Base-by-base conservation (phyloP, 495 filamentous ascomycete species). In the Daldinia concentrica region DNA sequence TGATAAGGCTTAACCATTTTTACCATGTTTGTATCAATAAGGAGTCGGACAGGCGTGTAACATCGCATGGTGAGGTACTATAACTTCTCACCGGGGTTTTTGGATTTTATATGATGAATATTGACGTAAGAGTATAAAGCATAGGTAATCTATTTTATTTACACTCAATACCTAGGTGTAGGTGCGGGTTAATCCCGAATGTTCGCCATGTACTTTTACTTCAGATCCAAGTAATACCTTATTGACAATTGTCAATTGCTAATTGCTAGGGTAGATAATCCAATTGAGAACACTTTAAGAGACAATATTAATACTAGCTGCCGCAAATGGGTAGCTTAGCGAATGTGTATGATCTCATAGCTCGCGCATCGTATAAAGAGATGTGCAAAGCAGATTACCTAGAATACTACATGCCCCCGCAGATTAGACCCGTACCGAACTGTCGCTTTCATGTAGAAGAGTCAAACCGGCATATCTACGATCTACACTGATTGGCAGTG, bases 401-500 rank as follows among this genome's bases (percentile, higher is more conserved):
- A 22, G 43, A 48, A 22, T 22, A 9, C 43, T 11, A 11, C 43
- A 48, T 24, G 6, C 3, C 43, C 43, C 43, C 43, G 43, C 43
- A 24, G 43, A 14, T 48, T 48, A 24, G 43, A 48, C 17, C 43
- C 34, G 4, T 36, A 36, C 2, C 12, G 34, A 36, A 36, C 34
- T 9, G 43, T 14, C 43, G 6, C 24, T 22, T 12, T 9, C 19
- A 24, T 22, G 43, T 48, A 12, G 43, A 14, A 54, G 26, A 54
- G 12, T 30, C 12, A 54, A 52, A n/a, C 6, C 50, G 27, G 50
- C 50, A 54, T 17, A 30, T 30, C 5, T 55, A 19, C 43, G 48
- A 64, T 24, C 43, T 43, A 19, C 36, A 11, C 26, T 22, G 56
- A 69, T 58, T 48, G 54, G 67, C 56, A 48, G 52, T 37, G 36